Evolutionary conservation across 2,329 filamentous ascomycete genomes (phyloP).

Genomic region (Penicillium psychrosexuale): DNA sequence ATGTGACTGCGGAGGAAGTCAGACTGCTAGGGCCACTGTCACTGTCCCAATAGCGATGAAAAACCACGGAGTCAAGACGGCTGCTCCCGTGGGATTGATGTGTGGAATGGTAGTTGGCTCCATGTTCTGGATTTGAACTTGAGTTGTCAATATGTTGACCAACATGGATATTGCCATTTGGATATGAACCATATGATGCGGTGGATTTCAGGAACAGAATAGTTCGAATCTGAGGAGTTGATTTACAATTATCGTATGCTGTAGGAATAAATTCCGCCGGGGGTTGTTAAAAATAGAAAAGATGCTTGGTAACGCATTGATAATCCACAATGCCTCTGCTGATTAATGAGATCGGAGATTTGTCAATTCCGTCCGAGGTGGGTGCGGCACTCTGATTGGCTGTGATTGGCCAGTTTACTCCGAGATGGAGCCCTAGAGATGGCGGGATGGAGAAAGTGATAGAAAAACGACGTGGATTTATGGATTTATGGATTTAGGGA

Average conservation of each 20-base stretch:
- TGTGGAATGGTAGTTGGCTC: not conserved
- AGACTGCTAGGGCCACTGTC: not conserved
- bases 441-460: not conserved
- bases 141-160: not conserved
- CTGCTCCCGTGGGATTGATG: not conserved
- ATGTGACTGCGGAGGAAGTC: not conserved
- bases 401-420: not conserved
- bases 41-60: not conserved
- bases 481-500: not conserved
- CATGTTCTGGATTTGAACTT: not conserved
- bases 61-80: not conserved
- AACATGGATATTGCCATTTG: not conserved
- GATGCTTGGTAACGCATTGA: not conserved
- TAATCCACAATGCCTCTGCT: not conserved
- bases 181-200: not conserved
- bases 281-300: not conserved
- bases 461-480: not conserved
- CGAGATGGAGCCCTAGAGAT: not conserved
- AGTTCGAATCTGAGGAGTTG: not conserved
- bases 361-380: not conserved
- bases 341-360: not conserved
- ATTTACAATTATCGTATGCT: no score
- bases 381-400: not conserved
- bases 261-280: not conserved
- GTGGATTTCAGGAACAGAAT: not conserved